Percentiles rank a stretch among this genome's conserved stretches.
Evolutionary conservation across 495 filamentous ascomycete genomes (phyloP).

Genomic region (Aspergillus steynii): DNA sequence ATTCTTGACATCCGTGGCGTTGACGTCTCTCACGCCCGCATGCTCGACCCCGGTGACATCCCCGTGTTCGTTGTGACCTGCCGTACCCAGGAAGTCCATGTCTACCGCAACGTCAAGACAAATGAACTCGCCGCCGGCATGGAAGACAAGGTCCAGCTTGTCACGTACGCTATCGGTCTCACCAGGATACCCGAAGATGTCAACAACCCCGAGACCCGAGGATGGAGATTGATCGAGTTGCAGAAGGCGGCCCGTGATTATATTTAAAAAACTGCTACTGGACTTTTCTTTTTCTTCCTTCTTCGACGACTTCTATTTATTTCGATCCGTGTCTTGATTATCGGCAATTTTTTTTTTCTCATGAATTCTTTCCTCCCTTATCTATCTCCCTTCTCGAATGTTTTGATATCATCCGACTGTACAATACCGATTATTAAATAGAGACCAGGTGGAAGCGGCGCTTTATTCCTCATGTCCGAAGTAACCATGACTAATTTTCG

Average conservation of each 20-base stretch:
- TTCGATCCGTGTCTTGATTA: slow-evolving; percentile 18
- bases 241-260: slow-evolving; percentile 98
- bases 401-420: slow-evolving; percentile 40
- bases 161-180: slow-evolving; percentile 96
- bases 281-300: slow-evolving; percentile 8
- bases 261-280: slow-evolving; percentile 58
- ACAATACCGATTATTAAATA: slow-evolving; percentile 45
- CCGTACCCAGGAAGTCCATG: slow-evolving; percentile 96
- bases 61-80: slow-evolving; percentile 97
- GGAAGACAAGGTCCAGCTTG: slow-evolving; percentile 97
- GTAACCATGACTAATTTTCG: slow-evolving; percentile 26
- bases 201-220: slow-evolving; percentile 91
- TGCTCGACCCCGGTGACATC: slow-evolving; percentile 95
- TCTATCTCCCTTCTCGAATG: slow-evolving; percentile 26
- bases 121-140: slow-evolving; percentile 91
- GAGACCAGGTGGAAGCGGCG: slow-evolving; percentile 40
- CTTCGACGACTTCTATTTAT: slow-evolving; percentile 11
- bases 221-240: slow-evolving; percentile 96
- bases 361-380: slow-evolving; percentile 14
- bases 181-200: slow-evolving; percentile 93
- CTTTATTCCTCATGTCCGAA: slow-evolving; percentile 34
- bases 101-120: slow-evolving; percentile 89
- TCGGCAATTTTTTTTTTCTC: slow-evolving; percentile 12
- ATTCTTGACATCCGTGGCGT: slow-evolving; percentile 94
- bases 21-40: slow-evolving; percentile 82